These are phyloP conservation scores for Aurinia saxatilis DNA, from an alignment of 345 rosid species.

Conservation along the genomic window DNA sequence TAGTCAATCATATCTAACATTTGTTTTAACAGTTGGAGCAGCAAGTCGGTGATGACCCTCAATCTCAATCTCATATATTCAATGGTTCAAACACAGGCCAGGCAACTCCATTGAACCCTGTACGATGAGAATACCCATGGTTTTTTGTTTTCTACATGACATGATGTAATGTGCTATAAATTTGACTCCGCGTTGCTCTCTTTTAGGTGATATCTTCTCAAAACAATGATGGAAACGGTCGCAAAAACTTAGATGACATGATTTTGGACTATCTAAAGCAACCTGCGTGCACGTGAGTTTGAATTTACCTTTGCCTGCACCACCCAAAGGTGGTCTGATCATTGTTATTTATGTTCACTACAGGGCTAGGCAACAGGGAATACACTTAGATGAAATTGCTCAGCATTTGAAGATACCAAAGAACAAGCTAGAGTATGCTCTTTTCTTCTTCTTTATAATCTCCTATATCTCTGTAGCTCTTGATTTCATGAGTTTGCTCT, in stretches of 20 bases:
- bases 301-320: neutral
- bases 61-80: conserved; percentile 34
- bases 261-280: conserved; percentile 74
- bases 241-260: conserved; percentile 66
- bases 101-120: conserved; percentile 40
- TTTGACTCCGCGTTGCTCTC: neutral
- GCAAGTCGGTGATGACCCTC: conserved; percentile 33
- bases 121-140: conserved; percentile 20
- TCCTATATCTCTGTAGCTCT: neutral
- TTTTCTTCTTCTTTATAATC: neutral
- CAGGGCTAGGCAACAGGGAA: conserved; percentile 73
- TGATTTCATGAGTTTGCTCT: neutral
- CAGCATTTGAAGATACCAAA: conserved; percentile 66
- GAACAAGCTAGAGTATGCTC: conserved; percentile 68
- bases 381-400: conserved; percentile 72
- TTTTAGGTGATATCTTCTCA: conserved; percentile 48
- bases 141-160: neutral
- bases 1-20: neutral
- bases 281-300: conserved; percentile 63
- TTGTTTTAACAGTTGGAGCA: conserved; percentile 15
- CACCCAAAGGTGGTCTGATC: neutral
- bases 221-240: conserved; percentile 39
- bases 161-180: neutral
- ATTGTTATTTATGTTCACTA: conserved; percentile 10
- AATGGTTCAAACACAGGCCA: conserved; percentile 37